These are phyloP conservation scores for Digitaria exilis DNA, from an alignment of 202 grass and related monocot genomes.

Conservation along the genomic window DNA sequence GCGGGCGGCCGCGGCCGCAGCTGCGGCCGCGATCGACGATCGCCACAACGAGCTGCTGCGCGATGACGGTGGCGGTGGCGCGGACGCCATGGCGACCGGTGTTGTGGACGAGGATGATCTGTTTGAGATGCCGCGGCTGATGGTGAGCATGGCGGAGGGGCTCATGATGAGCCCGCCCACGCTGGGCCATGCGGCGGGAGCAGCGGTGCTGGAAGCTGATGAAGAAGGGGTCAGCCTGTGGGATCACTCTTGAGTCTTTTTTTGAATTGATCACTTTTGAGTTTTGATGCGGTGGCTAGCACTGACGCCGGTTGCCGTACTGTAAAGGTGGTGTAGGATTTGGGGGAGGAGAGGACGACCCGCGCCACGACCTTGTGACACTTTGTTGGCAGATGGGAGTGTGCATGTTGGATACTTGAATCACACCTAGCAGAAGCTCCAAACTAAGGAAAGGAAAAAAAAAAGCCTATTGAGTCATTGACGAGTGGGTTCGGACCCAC, in stretches of 20 bases:
- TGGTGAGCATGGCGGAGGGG: slow-evolving; percentile 78
- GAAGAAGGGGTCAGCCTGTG: slow-evolving; percentile 34
- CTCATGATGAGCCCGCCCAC: slow-evolving; percentile 79
- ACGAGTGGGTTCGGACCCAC: too few species aligned
- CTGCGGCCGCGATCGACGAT: background rate
- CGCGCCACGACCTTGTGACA: background rate
- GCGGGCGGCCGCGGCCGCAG: slow-evolving; percentile 34
- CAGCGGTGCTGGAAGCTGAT: slow-evolving; percentile 17
- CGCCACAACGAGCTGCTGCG: background rate
- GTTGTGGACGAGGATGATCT: slow-evolving; percentile 71
- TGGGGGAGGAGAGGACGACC: slow-evolving; percentile 12
- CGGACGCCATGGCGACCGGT: too few species aligned
- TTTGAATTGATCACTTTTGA: too few species aligned
- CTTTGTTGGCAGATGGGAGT: too few species aligned
- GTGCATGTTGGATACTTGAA: background rate
- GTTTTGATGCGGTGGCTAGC: background rate
- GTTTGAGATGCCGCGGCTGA: slow-evolving; percentile 62
- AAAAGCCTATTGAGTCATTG: too few species aligned
- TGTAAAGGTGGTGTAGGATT: slow-evolving; percentile 10
- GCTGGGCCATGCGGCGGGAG: slow-evolving; percentile 20
- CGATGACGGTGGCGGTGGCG: background rate
- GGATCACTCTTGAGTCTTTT: slow-evolving; percentile 36
- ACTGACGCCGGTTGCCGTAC: background rate
- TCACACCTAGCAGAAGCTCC: too few species aligned
- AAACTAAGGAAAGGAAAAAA: too few species aligned